Evolutionary conservation across 148 eudicot genomes (phyloP).

Genomic region (Amaranthus palmeri): DNA sequence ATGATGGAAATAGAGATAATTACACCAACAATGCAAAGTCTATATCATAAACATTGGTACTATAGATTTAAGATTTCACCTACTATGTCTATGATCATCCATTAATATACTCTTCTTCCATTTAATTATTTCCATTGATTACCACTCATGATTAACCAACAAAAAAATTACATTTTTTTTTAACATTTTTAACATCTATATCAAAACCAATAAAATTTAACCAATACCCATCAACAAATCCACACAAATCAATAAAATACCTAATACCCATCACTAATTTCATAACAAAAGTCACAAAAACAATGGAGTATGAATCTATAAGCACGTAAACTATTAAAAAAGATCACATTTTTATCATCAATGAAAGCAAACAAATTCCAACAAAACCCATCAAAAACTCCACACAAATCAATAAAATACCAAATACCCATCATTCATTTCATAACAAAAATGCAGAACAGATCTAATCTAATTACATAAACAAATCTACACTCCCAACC

Average conservation of each 20-base stretch:
- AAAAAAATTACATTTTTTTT: background rate
- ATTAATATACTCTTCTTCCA: no score
- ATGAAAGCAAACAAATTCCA: no score
- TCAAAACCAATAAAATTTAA: background rate
- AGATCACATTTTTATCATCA: no score
- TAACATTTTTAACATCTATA: background rate
- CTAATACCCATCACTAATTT: slow-evolving; percentile 1
- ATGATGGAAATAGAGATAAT: background rate
- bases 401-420: background rate
- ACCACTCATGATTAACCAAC: background rate
- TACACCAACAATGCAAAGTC: background rate
- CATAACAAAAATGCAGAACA: background rate
- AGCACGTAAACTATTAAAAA: background rate
- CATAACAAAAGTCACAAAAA: background rate
- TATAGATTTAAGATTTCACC: no score
- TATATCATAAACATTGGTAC: no score
- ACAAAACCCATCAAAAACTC: background rate
- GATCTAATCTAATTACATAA: background rate
- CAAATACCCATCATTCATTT: background rate
- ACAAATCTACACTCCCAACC: background rate
- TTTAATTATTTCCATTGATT: no score
- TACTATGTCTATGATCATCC: no score
- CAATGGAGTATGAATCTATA: background rate
- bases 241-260: background rate
- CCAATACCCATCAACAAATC: slow-evolving; percentile 4